phyloP scores from a whole-genome alignment of 2,329 filamentous ascomycete species.

The Boeremia lycopersici region DNA sequence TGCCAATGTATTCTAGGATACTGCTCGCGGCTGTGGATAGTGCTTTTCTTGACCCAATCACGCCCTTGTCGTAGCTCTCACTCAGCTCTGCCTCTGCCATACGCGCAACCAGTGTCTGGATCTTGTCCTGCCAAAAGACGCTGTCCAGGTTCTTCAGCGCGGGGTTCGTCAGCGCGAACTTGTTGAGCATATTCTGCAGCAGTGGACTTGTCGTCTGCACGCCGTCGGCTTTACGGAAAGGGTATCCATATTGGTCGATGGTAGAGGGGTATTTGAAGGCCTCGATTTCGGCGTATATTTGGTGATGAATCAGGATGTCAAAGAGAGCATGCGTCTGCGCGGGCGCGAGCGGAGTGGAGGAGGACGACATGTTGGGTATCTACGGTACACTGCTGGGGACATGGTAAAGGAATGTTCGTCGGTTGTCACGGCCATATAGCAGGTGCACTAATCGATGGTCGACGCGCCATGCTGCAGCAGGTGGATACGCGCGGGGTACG shows the following conservation, averaged over 20 bases:
- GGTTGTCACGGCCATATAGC: constrained; percentile 17
- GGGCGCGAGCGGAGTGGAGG: constrained; percentile 44
- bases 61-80: constrained; percentile 82
- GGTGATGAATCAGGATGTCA: constrained; percentile 61
- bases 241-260: constrained; percentile 71
- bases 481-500: constrained; percentile 9
- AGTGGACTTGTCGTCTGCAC: constrained; percentile 65
- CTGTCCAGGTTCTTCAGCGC: constrained; percentile 66
- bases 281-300: constrained; percentile 70
- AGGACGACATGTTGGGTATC: constrained; percentile 10
- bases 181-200: constrained; percentile 70
- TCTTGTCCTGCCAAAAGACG: constrained; percentile 52
- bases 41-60: constrained; percentile 75
- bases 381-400: neutral
- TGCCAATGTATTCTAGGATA: constrained; percentile 70
- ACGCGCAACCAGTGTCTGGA: constrained; percentile 40
- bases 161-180: constrained; percentile 69
- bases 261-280: constrained; percentile 70
- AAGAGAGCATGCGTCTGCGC: constrained; percentile 58
- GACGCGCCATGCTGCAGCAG: constrained; percentile 14
- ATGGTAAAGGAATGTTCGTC: constrained; percentile 8
- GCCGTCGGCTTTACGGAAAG: constrained; percentile 60
- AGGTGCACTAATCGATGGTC: constrained; percentile 15
- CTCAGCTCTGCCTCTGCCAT: constrained; percentile 72
- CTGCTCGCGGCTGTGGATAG: constrained; percentile 73